Base-by-base conservation (phyloP, 129 eudicot species). In the Calendula officinalis region DNA sequence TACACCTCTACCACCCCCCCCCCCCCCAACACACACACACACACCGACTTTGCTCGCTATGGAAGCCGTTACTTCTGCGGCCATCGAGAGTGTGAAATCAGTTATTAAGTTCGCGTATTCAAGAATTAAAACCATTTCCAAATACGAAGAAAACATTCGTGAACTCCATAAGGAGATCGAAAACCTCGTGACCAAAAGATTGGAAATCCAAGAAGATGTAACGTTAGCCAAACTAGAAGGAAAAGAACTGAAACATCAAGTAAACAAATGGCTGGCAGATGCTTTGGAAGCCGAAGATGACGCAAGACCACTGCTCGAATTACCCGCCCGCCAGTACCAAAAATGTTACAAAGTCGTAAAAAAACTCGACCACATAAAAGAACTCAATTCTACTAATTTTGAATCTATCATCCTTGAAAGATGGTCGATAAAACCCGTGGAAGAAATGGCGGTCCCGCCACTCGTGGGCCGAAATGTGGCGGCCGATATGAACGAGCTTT, bases 381-480 rank as follows among this genome's bases (percentile, higher is more conserved):
- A 54, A 10, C 76, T 76, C 3, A 11, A 7, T 47, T 62, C 58
- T 40, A 16, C 5, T 27, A 15, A 54, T 8, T 60, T 54, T 56
- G 70, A 51, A 43, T 36, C 41, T 5, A 46, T 75, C 0, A 43
- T 56, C 14, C 17, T 14, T 43, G 62, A 55, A 37, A 38, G 32
- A 63, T 17, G 48, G 41, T 54, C 67, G 0, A 56, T 69, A 45
- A 59, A 43, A 42, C 56, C 69, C 4, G 77, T 65, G 5, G 73
- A 64, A 40, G 53, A 70, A 69, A 50, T 77, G 71, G 32, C 52
- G 5, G 68, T 32, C 36, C 45, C 68, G 3, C 11, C 73, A 2
- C 64, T 70, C 11, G 64, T 70, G 7, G 81, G 77, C 0, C 60
- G 42, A n/a, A n/a, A 13, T 41, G 58, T 73, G 33, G 43, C 36